Conservation (phyloP, 2,329 filamentous ascomycete genomes). For the Plenodomus lindquistii region DNA sequence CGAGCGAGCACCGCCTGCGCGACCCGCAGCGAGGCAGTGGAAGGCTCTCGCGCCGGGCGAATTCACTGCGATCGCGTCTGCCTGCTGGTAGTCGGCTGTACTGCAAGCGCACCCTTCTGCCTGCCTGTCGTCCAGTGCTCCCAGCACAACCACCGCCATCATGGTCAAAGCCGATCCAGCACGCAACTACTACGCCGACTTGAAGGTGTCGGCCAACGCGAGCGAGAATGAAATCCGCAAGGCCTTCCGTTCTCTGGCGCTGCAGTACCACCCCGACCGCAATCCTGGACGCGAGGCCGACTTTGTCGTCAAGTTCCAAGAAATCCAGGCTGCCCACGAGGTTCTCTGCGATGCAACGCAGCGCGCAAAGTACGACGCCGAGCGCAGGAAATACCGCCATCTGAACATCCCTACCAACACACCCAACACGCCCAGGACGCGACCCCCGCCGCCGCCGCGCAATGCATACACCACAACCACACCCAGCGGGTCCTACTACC, state of each 20-base stretch:
- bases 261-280: slow-evolving; percentile 86
- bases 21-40: slow-evolving; percentile 22
- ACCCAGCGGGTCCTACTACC: slow-evolving; percentile 38
- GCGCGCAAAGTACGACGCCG: slow-evolving; percentile 65
- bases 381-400: slow-evolving; percentile 53
- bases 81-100: slow-evolving; percentile 11
- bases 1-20: slow-evolving; percentile 38
- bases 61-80: slow-evolving; percentile 16
- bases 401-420: slow-evolving; percentile 40
- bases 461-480: slow-evolving; percentile 48
- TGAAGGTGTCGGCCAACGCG: slow-evolving; percentile 71
- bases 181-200: slow-evolving; percentile 83
- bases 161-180: slow-evolving; percentile 72
- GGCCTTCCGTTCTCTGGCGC: slow-evolving; percentile 81
- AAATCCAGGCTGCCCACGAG: slow-evolving; percentile 85
- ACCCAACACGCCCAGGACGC: slow-evolving; percentile 45
- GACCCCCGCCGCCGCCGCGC: slow-evolving; percentile 50
- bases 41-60: slow-evolving; percentile 7
- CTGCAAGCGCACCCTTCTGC: background rate
- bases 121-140: background rate
- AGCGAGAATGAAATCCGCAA: slow-evolving; percentile 79
- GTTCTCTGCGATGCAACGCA: slow-evolving; percentile 65
- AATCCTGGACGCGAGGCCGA: slow-evolving; percentile 82
- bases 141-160: slow-evolving; percentile 14
- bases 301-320: slow-evolving; percentile 80